phyloP scores from a whole-genome alignment of 2,329 filamentous ascomycete genomes.

The Penicillium glabrum region DNA sequence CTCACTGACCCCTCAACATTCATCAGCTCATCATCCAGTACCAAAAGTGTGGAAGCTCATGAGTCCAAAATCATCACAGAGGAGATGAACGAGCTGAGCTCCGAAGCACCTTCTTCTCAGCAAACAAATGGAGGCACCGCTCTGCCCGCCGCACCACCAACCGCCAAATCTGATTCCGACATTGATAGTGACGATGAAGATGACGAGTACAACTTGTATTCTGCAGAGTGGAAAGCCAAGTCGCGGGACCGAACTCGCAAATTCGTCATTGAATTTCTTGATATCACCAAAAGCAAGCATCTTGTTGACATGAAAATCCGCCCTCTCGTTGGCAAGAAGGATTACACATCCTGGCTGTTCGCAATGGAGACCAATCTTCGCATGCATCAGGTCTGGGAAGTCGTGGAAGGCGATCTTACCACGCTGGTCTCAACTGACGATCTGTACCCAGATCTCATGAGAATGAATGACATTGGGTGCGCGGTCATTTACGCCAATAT shows the following conservation, averaged over 20 bases:
- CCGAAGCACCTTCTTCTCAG: too few species aligned
- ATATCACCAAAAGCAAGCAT: constrained; percentile 3
- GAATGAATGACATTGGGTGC: background rate
- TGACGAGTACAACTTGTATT: background rate
- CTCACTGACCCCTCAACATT: too few species aligned
- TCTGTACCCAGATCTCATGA: background rate
- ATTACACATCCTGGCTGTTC: constrained; percentile 1
- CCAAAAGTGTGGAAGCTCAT: too few species aligned
- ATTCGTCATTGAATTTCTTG: constrained; percentile 6
- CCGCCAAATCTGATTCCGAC: too few species aligned
- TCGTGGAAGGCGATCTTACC: background rate
- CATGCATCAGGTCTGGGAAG: background rate
- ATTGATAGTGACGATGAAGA: background rate
- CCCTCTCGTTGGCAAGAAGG: background rate
- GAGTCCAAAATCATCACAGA: too few species aligned
- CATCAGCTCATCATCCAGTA: too few species aligned
- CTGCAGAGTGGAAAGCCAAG: background rate
- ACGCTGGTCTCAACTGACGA: background rate
- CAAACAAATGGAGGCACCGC: too few species aligned
- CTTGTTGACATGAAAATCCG: background rate
- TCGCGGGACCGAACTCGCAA: background rate
- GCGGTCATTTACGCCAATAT: background rate
- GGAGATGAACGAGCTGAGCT: too few species aligned
- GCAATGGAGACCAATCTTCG: constrained; percentile 4
- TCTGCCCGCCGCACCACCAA: too few species aligned